These are phyloP conservation scores for Taxillus chinensis DNA, from an alignment of 164 flowering plant genomes.

Conservation along the genomic window DNA sequence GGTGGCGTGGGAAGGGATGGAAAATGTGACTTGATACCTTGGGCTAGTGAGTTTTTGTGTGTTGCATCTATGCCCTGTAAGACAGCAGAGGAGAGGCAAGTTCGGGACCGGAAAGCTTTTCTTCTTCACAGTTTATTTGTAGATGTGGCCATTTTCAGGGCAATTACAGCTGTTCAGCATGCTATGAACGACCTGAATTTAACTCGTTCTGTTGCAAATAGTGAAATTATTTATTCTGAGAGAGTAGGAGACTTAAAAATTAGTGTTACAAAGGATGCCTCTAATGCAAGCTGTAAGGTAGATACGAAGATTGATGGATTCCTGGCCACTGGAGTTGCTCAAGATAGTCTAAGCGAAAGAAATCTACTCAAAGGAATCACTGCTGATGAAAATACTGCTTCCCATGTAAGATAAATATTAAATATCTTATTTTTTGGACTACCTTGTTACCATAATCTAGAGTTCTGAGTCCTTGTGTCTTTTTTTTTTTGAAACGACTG, in stretches of 20 bases:
- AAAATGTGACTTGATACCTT: constrained; percentile 63
- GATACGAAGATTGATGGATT: constrained; percentile 92
- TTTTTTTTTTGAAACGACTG: no score
- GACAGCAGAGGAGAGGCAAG: constrained; percentile 86
- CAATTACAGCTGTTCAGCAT: constrained; percentile 49
- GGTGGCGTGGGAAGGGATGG: constrained; percentile 95
- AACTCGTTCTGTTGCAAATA: constrained; percentile 13
- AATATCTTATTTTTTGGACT: neutral
- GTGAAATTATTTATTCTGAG: constrained; percentile 31
- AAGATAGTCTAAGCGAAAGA: constrained; percentile 42
- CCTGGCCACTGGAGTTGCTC: constrained; percentile 46
- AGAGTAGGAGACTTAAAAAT: constrained; percentile 72
- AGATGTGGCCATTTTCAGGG: constrained; percentile 88
- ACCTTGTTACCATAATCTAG: no score
- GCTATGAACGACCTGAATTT: constrained; percentile 35
- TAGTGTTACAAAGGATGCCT: constrained; percentile 54
- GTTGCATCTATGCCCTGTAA: constrained; percentile 94
- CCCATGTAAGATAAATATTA: constrained; percentile 62
- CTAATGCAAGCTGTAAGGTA: constrained; percentile 71
- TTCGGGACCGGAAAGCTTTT: constrained; percentile 88
- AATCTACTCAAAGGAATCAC: constrained; percentile 93
- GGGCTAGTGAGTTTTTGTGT: constrained; percentile 64
- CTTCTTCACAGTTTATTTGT: constrained; percentile 91
- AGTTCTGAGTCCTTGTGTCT: no score
- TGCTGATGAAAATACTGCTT: constrained; percentile 98